Evolutionary conservation across 208 protist species (phyloP), one percentile per base, ranked within the genome.

Genomic region (Trypanosoma congolense): DNA sequence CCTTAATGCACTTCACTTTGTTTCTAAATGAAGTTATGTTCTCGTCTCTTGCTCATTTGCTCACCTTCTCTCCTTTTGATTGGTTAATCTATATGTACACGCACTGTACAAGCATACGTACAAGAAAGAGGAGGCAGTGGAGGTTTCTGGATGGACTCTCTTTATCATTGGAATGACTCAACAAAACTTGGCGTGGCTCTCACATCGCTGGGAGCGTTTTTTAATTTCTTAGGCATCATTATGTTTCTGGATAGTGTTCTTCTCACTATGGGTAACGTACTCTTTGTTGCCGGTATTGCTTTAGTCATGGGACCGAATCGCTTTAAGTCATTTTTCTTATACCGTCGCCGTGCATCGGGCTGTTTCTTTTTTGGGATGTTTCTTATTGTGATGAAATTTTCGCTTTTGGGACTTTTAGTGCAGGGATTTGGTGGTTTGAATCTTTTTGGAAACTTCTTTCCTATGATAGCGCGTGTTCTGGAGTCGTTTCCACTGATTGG

Each of bases 391-490:
- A 56, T 77, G 0, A 76, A 83, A 14, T 92, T 80, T 72, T 92
- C 80, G 43, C 71, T 93, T 30, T 25, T 93, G 31, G 89, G 89
- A 2, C 72, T 96, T 19, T 56, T 88, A 25, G 42, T 96, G 19
- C 73, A 96, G 49, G 79, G 80, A 45, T 93, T 96, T 63, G 85
- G 89, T 16, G 77, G 77, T 8, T 57, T 96, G 18, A 96, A 96
- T 58, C 75, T 96, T 9, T 96, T 96, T 54, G 89, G 89, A 19
- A 92, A 96, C 61, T 96, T 96, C 60, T 89, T 96, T 43, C 89
- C 89, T 24, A 83, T 93, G 61, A 50, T 91, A 19, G 77, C 70
- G 21, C 85, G 89, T 16, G 81, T 96, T 50, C 57, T 96, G 10
- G 85, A 96, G 75, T 87, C 80, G n/a, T 63, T 74, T 48, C 89